Conservation (phyloP, 192 early-diverging fungal species). For the Rhizoclosmatium globosum region DNA sequence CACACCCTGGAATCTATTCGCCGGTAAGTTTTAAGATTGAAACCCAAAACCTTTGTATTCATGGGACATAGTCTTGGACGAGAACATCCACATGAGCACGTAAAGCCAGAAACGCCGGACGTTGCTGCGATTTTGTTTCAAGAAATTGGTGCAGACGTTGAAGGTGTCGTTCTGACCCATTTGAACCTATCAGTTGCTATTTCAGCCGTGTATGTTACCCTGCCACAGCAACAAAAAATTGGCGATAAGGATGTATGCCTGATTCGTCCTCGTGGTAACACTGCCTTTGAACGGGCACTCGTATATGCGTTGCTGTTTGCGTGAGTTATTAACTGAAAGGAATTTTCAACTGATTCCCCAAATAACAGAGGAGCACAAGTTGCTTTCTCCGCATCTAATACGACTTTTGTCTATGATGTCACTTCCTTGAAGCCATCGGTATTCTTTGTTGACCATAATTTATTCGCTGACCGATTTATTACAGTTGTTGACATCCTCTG, state of each 20-base stretch:
- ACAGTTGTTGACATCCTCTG: not conserved
- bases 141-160: not conserved
- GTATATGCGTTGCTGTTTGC: constrained; percentile 18
- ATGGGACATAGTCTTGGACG: constrained; percentile 3
- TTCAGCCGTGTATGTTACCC: constrained; percentile 17
- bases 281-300: constrained; percentile 16
- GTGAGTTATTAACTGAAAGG: not conserved
- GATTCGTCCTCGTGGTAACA: not conserved
- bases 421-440: not conserved
- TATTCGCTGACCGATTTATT: not conserved
- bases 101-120: not conserved
- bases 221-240: constrained; percentile 8
- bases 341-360: not conserved
- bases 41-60: not conserved
- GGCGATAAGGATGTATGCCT: constrained; percentile 2
- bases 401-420: not conserved
- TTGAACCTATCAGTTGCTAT: constrained; percentile 11
- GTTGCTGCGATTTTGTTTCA: constrained; percentile 9
- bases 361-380: constrained; percentile 10
- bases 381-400: not conserved
- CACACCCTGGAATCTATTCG: constrained; percentile 2
- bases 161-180: constrained; percentile 9
- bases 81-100: not conserved
- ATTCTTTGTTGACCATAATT: not conserved
- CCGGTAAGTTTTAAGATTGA: not conserved